phyloP scores from a whole-genome alignment of 306 rosid genomes.

The Inga laurina region DNA sequence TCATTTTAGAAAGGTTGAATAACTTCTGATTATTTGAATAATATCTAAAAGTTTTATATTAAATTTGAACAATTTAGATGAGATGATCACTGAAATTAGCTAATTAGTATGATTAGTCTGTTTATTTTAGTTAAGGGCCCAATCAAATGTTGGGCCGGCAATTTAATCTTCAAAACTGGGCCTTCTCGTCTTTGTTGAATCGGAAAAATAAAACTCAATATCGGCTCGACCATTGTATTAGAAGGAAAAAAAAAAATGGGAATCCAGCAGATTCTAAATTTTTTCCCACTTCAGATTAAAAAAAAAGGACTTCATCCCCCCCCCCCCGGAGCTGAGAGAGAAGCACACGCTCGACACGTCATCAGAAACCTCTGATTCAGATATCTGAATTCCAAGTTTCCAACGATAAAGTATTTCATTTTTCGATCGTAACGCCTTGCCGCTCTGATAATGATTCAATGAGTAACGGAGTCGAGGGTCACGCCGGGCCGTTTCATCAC shows the following conservation, averaged over 20 bases:
- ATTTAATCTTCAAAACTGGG: background rate
- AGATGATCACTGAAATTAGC: background rate
- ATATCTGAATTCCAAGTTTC: background rate
- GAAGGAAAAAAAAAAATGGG: background rate
- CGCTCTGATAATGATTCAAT: background rate
- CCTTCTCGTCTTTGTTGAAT: background rate
- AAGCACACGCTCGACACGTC: background rate
- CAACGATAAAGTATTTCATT: background rate
- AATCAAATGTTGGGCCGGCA: background rate
- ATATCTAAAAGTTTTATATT: background rate
- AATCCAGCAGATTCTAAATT: background rate
- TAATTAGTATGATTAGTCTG: background rate
- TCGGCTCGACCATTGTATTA: too few relatives aligned
- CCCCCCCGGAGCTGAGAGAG: background rate
- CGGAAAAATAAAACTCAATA: background rate
- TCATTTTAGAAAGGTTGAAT: background rate
- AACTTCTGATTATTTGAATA: background rate
- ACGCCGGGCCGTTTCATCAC: background rate
- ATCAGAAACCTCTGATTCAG: background rate
- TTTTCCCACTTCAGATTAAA: too few relatives aligned
- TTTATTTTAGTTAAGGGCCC: background rate
- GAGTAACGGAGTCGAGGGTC: background rate
- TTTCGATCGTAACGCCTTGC: background rate
- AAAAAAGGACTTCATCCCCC: background rate
- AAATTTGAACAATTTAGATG: background rate